Conservation (phyloP, 768 basidiomycete species). For the Dictyophora rubrovolvata region DNA sequence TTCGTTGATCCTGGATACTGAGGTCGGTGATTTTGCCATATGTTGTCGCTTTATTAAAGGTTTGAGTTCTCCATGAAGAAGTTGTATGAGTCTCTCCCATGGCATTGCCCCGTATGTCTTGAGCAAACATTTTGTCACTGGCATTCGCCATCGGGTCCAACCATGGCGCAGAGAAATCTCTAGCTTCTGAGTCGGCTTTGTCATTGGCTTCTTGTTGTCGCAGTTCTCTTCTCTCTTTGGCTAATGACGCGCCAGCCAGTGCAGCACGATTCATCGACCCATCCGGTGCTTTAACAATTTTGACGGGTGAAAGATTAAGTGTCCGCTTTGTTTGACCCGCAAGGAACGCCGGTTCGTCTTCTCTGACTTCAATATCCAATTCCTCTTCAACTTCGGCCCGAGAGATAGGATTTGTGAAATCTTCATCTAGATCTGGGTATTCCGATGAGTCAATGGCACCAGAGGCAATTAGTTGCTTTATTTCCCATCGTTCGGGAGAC, state of each 20-base stretch:
- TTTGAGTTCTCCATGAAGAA: slow-evolving; percentile 84
- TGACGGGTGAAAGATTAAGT: slow-evolving; percentile 91
- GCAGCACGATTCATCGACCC: slow-evolving; percentile 95
- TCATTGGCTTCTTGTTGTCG: slow-evolving; percentile 93
- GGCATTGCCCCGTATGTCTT: slow-evolving; percentile 76
- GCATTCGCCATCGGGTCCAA: slow-evolving; percentile 94
- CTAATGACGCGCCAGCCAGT: slow-evolving; percentile 82
- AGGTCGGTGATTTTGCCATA: slow-evolving; percentile 87
- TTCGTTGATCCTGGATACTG: slow-evolving; percentile 90
- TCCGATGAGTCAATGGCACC: slow-evolving; percentile 88
- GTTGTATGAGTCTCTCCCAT: slow-evolving; percentile 75
- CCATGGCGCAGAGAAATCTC: slow-evolving; percentile 96
- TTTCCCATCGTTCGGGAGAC: slow-evolving; percentile 97
- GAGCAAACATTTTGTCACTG: slow-evolving; percentile 80
- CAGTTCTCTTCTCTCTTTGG: slow-evolving; percentile 91
- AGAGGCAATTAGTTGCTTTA: slow-evolving; percentile 96
- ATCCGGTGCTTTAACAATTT: slow-evolving; percentile 97
- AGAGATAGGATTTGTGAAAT: slow-evolving; percentile 63
- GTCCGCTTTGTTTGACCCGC: slow-evolving; percentile 94
- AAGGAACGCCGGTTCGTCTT: slow-evolving; percentile 94
- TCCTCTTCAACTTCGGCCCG: slow-evolving; percentile 92
- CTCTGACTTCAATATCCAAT: slow-evolving; percentile 91
- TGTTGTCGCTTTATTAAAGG: slow-evolving; percentile 92
- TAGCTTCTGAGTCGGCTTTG: slow-evolving; percentile 83
- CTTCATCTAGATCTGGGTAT: slow-evolving; percentile 88